These are phyloP conservation scores for Pythium vanterpoolii DNA, from an alignment of 352 stramenopile species.

Conservation along the genomic window DNA sequence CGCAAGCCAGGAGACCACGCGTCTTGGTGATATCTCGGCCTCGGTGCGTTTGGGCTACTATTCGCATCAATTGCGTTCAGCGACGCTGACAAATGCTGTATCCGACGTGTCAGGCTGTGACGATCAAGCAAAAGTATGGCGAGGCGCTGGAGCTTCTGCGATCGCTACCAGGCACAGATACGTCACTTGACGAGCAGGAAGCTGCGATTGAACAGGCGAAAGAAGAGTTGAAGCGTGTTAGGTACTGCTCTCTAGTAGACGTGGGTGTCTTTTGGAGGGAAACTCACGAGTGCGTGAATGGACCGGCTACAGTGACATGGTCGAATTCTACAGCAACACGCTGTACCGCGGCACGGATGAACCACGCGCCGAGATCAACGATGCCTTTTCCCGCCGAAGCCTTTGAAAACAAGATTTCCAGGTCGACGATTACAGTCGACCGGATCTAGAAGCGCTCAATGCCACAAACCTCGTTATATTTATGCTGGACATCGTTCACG, in stretches of 20 bases:
- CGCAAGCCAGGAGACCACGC: constrained; percentile 70
- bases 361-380: constrained; percentile 77
- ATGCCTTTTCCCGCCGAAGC: constrained; percentile 80
- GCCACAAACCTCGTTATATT: not conserved
- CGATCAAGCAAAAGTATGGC: constrained; percentile 75
- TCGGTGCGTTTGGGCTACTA: constrained; percentile 34
- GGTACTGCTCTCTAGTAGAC: constrained; percentile 25
- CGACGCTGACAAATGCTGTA: not conserved
- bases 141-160: constrained; percentile 64
- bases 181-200: constrained; percentile 77
- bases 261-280: not conserved
- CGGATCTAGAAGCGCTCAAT: not conserved
- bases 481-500: not conserved
- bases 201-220: constrained; percentile 64
- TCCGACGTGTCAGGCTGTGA: constrained; percentile 38
- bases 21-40: constrained; percentile 76
- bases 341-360: constrained; percentile 83
- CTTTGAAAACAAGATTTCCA: constrained; percentile 33
- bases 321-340: constrained; percentile 86
- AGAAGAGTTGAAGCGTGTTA: constrained; percentile 70
- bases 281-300: not conserved
- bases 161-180: constrained; percentile 72
- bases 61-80: not conserved
- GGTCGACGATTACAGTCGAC: no score
- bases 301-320: constrained; percentile 46